These are phyloP conservation scores for Lactarius indigo DNA, from an alignment of 768 basidiomycete species.

Conservation along the genomic window DNA sequence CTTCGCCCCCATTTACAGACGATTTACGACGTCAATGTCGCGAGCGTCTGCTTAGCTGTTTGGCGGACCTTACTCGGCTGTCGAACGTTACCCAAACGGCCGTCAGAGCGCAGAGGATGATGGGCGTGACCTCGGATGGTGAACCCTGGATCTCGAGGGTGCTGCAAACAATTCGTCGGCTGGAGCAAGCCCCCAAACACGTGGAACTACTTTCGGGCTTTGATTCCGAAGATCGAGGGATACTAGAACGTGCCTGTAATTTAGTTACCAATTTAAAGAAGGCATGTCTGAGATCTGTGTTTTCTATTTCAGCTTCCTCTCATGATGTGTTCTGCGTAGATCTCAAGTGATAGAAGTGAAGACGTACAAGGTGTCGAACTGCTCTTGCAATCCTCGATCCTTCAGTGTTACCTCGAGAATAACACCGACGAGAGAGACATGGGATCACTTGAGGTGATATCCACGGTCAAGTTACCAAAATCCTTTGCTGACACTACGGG, in stretches of 20 bases:
- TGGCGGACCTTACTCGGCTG: slow-evolving; percentile 70
- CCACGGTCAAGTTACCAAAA: background rate
- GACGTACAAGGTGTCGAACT: slow-evolving; percentile 67
- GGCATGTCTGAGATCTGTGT: slow-evolving; percentile 33
- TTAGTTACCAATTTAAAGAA: slow-evolving; percentile 41
- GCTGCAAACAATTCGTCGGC: slow-evolving; percentile 47
- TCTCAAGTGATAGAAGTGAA: slow-evolving; percentile 44
- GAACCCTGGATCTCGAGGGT: slow-evolving; percentile 76
- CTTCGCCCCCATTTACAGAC: slow-evolving; percentile 71
- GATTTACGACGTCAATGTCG: slow-evolving; percentile 63
- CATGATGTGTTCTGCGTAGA: slow-evolving; percentile 30
- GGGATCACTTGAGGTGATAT: slow-evolving; percentile 58
- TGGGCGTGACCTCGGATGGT: slow-evolving; percentile 65
- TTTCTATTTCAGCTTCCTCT: background rate
- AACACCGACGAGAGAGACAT: slow-evolving; percentile 49
- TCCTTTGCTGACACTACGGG: slow-evolving; percentile 2
- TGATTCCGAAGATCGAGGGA: slow-evolving; percentile 52
- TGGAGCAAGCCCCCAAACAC: slow-evolving; percentile 72
- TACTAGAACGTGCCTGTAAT: slow-evolving; percentile 46
- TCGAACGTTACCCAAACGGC: slow-evolving; percentile 46
- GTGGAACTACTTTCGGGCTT: slow-evolving; percentile 47
- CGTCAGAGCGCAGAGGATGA: slow-evolving; percentile 51
- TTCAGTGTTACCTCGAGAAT: slow-evolving; percentile 69
- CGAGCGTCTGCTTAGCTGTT: slow-evolving; percentile 62
- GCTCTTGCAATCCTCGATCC: slow-evolving; percentile 61